Evolutionary conservation across 768 basidiomycete genomes (phyloP).

Genomic region (Leccinellum albellum): DNA sequence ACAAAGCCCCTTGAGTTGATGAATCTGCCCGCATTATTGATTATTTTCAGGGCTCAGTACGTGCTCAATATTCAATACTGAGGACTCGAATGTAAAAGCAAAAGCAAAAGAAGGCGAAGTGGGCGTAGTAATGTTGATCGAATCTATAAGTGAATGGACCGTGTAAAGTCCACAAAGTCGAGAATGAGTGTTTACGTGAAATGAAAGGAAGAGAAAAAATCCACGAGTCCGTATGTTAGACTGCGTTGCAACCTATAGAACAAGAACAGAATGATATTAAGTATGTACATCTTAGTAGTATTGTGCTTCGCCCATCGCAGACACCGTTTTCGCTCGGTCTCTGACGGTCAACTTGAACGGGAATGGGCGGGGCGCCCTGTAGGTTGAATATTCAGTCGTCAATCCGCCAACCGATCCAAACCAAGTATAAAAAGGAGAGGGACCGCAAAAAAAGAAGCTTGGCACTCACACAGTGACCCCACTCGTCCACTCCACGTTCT

Average conservation of each 20-base stretch:
- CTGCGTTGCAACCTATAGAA: background rate
- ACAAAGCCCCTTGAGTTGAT: background rate
- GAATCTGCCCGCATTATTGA: background rate
- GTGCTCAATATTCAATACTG: background rate
- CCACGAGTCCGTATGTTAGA: background rate
- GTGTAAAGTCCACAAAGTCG: background rate
- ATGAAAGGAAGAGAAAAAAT: background rate
- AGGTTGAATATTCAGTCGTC: background rate
- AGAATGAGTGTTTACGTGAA: background rate
- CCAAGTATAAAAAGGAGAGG: background rate
- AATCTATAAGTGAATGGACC: background rate
- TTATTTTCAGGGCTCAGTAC: background rate
- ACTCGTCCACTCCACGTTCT: slow-evolving; percentile 3
- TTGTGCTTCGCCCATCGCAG: background rate
- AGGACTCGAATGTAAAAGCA: background rate
- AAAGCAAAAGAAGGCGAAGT: background rate
- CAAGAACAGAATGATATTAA: background rate
- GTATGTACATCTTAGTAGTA: background rate
- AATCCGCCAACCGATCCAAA: background rate
- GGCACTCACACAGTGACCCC: background rate
- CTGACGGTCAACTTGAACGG: slow-evolving; percentile 2
- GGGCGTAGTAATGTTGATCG: no score
- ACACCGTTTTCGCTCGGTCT: background rate
- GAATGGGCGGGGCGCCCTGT: slow-evolving; percentile 1
- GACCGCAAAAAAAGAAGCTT: background rate